These are phyloP conservation scores for Podila horticola DNA, from an alignment of 192 early-diverging fungal genomes.

Conservation along the genomic window DNA sequence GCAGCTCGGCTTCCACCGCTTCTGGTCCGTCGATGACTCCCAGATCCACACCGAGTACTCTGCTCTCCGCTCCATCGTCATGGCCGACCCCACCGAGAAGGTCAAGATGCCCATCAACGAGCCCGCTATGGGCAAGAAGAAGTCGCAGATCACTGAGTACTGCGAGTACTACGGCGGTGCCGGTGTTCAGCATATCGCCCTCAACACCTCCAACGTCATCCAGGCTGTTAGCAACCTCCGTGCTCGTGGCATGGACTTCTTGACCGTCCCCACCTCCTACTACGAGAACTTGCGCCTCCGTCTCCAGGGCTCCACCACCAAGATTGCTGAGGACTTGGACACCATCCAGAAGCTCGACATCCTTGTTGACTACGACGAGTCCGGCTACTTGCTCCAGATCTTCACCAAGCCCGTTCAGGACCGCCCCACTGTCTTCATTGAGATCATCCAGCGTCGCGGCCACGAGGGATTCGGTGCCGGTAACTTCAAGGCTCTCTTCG, in stretches of 20 bases:
- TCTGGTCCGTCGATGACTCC: conserved; percentile 98
- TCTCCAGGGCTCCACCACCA: conserved; percentile 73
- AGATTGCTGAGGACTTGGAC: conserved; percentile 86
- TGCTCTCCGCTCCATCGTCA: conserved; percentile 93
- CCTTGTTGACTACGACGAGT: conserved; percentile 96
- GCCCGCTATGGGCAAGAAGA: conserved; percentile 92
- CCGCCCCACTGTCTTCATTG: conserved; percentile 95
- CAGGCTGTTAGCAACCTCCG: conserved; percentile 81
- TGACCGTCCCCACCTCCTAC: conserved; percentile 85
- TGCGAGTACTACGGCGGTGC: conserved; percentile 88
- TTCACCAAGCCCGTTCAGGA: conserved; percentile 94
- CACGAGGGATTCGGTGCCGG: conserved; percentile 96
- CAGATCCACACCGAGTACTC: conserved; percentile 97
- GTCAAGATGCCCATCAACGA: conserved; percentile 99
- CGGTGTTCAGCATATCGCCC: conserved; percentile 94
- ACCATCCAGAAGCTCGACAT: conserved; percentile 87
- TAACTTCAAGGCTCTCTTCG: conserved; percentile 98
- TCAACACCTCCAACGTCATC: conserved; percentile 88
- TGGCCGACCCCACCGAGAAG: conserved; percentile 90
- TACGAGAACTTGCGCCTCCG: conserved; percentile 86
- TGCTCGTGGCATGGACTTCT: conserved; percentile 90
- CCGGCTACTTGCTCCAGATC: conserved; percentile 94
- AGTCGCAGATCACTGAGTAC: conserved; percentile 96
- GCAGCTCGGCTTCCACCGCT: conserved; percentile 95
- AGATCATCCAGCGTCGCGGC: conserved; percentile 96